Conservation (phyloP, 345 rosid genomes). For the Pugionium cornutum region DNA sequence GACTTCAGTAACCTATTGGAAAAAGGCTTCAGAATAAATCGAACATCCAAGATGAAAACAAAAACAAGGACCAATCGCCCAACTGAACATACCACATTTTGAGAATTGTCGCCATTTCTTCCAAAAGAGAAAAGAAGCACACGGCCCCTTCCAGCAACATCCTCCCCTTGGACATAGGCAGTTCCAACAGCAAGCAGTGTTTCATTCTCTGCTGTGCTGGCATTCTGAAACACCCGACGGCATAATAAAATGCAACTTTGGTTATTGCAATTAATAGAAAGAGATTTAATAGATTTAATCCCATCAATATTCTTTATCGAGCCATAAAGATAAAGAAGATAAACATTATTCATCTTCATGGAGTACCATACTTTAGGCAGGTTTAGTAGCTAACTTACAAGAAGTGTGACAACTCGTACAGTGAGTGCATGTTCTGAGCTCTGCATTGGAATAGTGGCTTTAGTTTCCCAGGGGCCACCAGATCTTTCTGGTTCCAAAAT, state of each 20-base stretch:
- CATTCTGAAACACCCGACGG: conserved; percentile 57
- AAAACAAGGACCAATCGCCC: neutral
- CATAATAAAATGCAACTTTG: conserved; percentile 24
- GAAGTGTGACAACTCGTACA: conserved; percentile 82
- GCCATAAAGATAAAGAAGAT: conserved; percentile 26
- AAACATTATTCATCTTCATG: neutral
- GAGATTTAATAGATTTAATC: conserved; percentile 9
- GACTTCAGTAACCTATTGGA: conserved; percentile 76
- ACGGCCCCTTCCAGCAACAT: conserved; percentile 98
- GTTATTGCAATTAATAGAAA: conserved; percentile 19
- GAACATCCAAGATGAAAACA: conserved; percentile 22
- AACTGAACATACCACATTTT: conserved; percentile 53
- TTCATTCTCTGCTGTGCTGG: conserved; percentile 79
- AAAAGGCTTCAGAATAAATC: conserved; percentile 25
- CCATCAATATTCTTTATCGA: conserved; percentile 10
- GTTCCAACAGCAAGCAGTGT: conserved; percentile 92
- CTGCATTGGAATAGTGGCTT: conserved; percentile 94
- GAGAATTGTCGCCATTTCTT: conserved; percentile 64
- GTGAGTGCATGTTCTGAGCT: conserved; percentile 91
- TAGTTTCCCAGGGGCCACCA: conserved; percentile 93
- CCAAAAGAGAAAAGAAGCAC: conserved; percentile 79
- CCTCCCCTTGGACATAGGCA: conserved; percentile 99
- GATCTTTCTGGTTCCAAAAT: conserved; percentile 83
- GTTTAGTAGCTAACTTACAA: conserved; percentile 59
- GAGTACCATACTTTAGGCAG: conserved; percentile 15